phyloP scores from a whole-genome alignment of 1,284 basidiomycete species.

The Puccinia polysora region DNA sequence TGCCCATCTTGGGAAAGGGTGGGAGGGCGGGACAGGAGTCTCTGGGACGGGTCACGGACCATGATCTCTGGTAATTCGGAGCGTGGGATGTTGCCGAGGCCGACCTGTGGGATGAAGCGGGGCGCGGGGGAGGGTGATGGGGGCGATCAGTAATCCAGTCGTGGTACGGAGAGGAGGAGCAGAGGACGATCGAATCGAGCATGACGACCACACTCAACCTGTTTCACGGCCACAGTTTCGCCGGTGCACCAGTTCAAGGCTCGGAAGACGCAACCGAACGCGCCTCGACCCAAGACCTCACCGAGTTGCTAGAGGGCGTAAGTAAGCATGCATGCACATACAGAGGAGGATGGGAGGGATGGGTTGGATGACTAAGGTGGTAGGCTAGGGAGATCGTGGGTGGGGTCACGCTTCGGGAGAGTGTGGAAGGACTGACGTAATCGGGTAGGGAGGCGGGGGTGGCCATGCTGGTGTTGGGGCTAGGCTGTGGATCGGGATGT shows the following conservation, averaged over 20 bases:
- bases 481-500: not conserved
- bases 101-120: slow-evolving; percentile 49
- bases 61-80: slow-evolving; percentile 92
- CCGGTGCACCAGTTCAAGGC: slow-evolving; percentile 94
- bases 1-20: too few relatives aligned
- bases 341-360: not conserved
- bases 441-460: slow-evolving; percentile 41
- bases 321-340: not conserved
- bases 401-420: not conserved
- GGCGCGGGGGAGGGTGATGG: slow-evolving; percentile 43
- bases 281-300: slow-evolving; percentile 52
- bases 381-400: not conserved
- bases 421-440: slow-evolving; percentile 43
- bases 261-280: slow-evolving; percentile 54
- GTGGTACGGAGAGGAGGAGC: slow-evolving; percentile 36
- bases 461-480: slow-evolving; percentile 10
- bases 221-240: slow-evolving; percentile 92
- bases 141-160: slow-evolving; percentile 52
- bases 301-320: slow-evolving; percentile 47
- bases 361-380: not conserved
- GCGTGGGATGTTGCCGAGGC: slow-evolving; percentile 85
- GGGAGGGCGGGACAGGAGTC: too few relatives aligned
- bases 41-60: slow-evolving; percentile 59
- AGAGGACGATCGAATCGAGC: not conserved
- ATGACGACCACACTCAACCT: slow-evolving; percentile 59